Percentiles rank a stretch among this genome's conserved stretches.
phyloP scores from a whole-genome alignment of 2,329 filamentous ascomycete genomes.

The Penicillium italicum region DNA sequence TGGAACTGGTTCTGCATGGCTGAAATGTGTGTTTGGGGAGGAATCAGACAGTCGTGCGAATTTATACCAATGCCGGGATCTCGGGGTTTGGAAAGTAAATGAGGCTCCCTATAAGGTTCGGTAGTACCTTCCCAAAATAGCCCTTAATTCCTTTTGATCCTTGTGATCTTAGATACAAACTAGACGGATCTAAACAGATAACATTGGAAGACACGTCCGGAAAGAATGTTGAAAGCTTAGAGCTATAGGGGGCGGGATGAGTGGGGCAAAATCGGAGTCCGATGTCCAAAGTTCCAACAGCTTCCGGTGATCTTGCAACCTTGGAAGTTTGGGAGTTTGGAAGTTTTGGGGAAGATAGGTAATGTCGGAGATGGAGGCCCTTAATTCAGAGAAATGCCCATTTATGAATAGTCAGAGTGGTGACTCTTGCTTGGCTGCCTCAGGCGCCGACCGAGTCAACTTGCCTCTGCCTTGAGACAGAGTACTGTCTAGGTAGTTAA shows the following conservation, averaged over 20 bases:
- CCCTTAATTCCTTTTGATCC: neutral
- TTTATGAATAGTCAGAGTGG: neutral
- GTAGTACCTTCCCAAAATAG: slow-evolving; percentile 17
- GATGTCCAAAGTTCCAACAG: neutral
- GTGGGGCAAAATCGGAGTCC: neutral
- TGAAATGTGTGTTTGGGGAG: neutral
- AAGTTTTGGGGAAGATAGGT: neutral
- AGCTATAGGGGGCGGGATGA: neutral
- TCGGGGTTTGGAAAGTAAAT: slow-evolving; percentile 14
- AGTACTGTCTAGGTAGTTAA: neutral
- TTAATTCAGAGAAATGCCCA: neutral
- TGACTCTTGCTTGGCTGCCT: neutral
- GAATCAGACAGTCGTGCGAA: neutral
- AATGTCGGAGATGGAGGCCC: neutral
- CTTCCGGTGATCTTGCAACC: neutral
- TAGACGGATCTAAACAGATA: neutral
- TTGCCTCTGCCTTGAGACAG: neutral
- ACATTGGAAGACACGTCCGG: neutral
- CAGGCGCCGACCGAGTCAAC: neutral
- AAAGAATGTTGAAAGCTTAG: neutral
- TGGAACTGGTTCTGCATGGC: slow-evolving; percentile 23
- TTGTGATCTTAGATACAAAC: neutral
- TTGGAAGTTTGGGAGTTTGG: neutral
- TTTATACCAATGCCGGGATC: slow-evolving; percentile 14
- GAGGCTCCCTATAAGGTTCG: slow-evolving; percentile 1